Conservation (phyloP, 2,329 filamentous ascomycete genomes). For the Aureobasidium zeae region DNA sequence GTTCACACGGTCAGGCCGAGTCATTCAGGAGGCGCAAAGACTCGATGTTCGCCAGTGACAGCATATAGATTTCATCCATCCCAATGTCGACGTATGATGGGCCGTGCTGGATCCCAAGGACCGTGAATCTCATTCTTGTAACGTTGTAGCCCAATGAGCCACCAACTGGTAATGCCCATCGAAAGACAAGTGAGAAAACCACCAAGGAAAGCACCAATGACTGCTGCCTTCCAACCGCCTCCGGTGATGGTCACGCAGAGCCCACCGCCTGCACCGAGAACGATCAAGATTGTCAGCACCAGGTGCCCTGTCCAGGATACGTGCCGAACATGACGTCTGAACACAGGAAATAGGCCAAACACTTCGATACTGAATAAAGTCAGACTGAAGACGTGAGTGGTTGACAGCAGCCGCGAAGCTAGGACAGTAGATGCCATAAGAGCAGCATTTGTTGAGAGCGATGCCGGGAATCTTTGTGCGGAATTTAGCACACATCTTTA, state of each 20-base stretch:
- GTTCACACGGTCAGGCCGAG: background rate
- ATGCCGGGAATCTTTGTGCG: constrained; percentile 60
- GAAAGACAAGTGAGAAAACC: constrained; percentile 63
- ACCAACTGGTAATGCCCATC: constrained; percentile 95
- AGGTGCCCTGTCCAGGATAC: constrained; percentile 76
- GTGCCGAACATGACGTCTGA: constrained; percentile 76
- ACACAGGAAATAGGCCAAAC: constrained; percentile 95
- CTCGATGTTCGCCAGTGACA: background rate
- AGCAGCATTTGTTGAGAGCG: constrained; percentile 86
- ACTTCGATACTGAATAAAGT: constrained; percentile 96
- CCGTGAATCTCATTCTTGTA: constrained; percentile 99
- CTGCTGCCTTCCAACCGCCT: constrained; percentile 46
- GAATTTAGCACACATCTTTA: background rate
- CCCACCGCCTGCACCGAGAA: constrained; percentile 70
- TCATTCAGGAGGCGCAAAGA: background rate
- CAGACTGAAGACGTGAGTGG: constrained; percentile 87
- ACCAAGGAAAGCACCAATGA: constrained; percentile 68
- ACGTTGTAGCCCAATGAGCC: constrained; percentile 92
- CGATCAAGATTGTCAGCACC: constrained; percentile 62
- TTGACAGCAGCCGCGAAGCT: constrained; percentile 78
- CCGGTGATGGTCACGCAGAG: constrained; percentile 54
- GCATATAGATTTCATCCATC: constrained; percentile 29
- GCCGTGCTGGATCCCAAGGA: constrained; percentile 92
- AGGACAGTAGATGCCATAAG: constrained; percentile 94
- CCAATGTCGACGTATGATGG: constrained; percentile 65